phyloP scores from a whole-genome alignment of 2,329 filamentous ascomycete species.

The Venturiaceae sp. region DNA sequence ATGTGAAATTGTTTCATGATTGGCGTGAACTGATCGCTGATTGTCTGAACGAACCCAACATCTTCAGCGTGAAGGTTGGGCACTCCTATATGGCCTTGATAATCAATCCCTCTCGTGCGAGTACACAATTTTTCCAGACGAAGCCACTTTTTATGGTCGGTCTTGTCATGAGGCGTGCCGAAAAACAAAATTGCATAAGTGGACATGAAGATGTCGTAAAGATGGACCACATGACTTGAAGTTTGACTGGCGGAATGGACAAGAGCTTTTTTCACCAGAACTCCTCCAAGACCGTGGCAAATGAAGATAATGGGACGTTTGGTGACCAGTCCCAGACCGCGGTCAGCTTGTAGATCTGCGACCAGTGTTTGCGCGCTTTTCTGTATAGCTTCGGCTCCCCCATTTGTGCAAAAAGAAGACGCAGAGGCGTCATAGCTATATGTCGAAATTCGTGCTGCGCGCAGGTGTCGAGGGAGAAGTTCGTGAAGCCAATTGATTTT shows the following conservation, averaged over 20 bases:
- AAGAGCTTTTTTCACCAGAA: conserved; percentile 60
- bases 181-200: conserved; percentile 43
- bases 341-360: conserved; percentile 23
- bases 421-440: conserved; percentile 15
- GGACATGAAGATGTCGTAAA: conserved; percentile 61
- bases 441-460: conserved; percentile 15
- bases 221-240: conserved; percentile 49
- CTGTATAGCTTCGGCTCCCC: conserved; percentile 12
- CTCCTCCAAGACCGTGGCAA: conserved; percentile 61
- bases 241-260: conserved; percentile 55
- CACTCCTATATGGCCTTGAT: background rate
- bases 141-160: background rate
- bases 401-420: conserved; percentile 10
- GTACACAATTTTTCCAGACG: background rate
- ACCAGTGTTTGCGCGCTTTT: conserved; percentile 18
- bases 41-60: conserved; percentile 1
- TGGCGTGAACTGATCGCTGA: background rate
- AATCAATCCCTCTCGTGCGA: background rate
- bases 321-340: conserved; percentile 39
- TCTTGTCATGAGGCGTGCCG: conserved; percentile 3
- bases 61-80: background rate
- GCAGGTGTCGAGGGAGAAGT: conserved; percentile 15
- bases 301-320: conserved; percentile 64
- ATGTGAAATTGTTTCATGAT: conserved; percentile 3
- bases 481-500: conserved; percentile 20